Base-by-base conservation (phyloP, 1,284 basidiomycete species). In the Ganoderma sinense region DNA sequence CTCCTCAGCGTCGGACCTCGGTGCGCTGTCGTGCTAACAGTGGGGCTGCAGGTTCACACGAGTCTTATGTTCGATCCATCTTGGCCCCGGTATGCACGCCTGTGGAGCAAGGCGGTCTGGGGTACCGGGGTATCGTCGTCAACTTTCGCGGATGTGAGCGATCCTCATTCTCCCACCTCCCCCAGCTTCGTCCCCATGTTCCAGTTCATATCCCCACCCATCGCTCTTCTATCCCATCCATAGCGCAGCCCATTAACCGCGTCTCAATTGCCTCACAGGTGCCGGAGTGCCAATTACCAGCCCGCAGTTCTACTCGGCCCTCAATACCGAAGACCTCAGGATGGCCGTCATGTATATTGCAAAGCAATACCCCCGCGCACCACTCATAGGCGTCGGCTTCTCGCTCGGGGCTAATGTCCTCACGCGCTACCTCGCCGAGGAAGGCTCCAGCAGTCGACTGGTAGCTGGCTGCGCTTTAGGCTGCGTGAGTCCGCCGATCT, bases 341-440 rank as follows among this genome's bases (percentile, higher is more conserved):
- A 90, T 90, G 66, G 94, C 95, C 0, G 81, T 97, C 58, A 86
- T 94, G 77, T 94, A 94, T 81, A 88, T 99, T 64, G 86, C 91
- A 6, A 81, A 89, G 69, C 82, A 84, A 69, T 97, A 92, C 76
- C 97, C 98, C 2, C 82, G 87, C 29, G 95, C 97, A 0, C 93
- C 92, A 8, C 83, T 99, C 51, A 83, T 97, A 41, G 97, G 95
- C 14, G 83, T 98, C 36, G 96, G 96, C 7, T 99, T 98, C 83
- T 98, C 96, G 3, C 89, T 99, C 60, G 98, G 97, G 64, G 95
- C 97, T 48, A 95, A 96, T 77, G 92, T 99, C 55, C 83, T 99
- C 72, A 93, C 95, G n/a, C 89, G 95, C 72, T 98, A 98, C 81
- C 84, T 97, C 62, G 96, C 94, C 7, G 92, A 98, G 80, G 93